A percentile compares a stretch with the other conserved stretches of the same genome.
Conservation (phyloP, 768 basidiomycete genomes). For the Pluteus cervinus region DNA sequence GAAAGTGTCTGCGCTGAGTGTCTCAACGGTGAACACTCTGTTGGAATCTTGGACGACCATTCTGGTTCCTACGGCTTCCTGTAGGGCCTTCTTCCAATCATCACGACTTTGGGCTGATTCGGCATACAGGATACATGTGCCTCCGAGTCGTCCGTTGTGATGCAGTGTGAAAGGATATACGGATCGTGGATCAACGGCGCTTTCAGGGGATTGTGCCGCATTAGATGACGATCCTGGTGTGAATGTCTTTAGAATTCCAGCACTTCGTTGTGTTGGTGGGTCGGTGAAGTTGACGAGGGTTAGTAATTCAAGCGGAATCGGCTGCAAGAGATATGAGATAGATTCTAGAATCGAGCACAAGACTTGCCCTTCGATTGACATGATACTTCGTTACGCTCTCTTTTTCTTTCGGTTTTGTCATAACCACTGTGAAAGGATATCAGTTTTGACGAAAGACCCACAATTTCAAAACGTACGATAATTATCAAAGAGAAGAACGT, state of each 20-base stretch:
- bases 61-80: slow-evolving; percentile 81
- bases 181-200: slow-evolving; percentile 50
- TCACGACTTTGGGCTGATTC: slow-evolving; percentile 63
- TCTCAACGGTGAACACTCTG: slow-evolving; percentile 93
- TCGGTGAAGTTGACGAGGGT: slow-evolving; percentile 80
- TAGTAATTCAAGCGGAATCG: slow-evolving; percentile 87
- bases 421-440: slow-evolving; percentile 51
- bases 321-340: slow-evolving; percentile 43
- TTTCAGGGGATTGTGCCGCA: slow-evolving; percentile 19
- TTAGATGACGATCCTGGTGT: slow-evolving; percentile 12
- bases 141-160: slow-evolving; percentile 83
- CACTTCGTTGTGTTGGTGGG: slow-evolving; percentile 59
- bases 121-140: slow-evolving; percentile 77
- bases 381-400: slow-evolving; percentile 72
- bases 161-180: slow-evolving; percentile 86
- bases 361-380: slow-evolving; percentile 67
- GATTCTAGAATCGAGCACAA: slow-evolving; percentile 3
- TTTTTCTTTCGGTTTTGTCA: slow-evolving; percentile 74
- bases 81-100: slow-evolving; percentile 91
- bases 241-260: slow-evolving; percentile 58
- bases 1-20: slow-evolving; percentile 85
- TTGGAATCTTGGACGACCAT: slow-evolving; percentile 87
- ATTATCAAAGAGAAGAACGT: slow-evolving; percentile 90
- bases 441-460: slow-evolving; percentile 6
- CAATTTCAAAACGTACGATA: slow-evolving; percentile 54